Base-by-base conservation (phyloP, 768 basidiomycete species). In the Austroboletus eburneus region DNA sequence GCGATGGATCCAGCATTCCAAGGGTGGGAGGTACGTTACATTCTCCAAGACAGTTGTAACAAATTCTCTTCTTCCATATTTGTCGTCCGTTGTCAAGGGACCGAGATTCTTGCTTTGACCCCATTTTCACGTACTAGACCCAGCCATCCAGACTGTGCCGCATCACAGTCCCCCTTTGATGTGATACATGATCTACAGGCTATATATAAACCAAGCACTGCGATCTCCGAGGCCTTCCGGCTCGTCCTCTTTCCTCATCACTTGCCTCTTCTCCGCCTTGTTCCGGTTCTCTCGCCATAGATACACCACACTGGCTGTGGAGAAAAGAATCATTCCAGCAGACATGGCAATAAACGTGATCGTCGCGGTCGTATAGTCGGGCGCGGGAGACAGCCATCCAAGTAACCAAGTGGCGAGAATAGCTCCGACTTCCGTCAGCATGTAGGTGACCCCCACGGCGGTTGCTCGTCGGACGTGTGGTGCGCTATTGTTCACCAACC, bases 341-440 rank as follows among this genome's bases (percentile, higher is more conserved):
- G 77, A 72, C 67, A 71, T 65, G 43, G 50, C 55, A 4, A 69
- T 56, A 24, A 63, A 61, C 16, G 61, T 64, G 43, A 67, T 51
- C 2, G 77, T 75, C 0, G 77, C 81, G 29, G 69, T 64, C 4
- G 57, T 71, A 52, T 81, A 83, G n/a, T 67, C 48, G 3, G 80
- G 80, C 0, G 72, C 67, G 0, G 73, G 62, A 6, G 77, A 80
- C 3, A 81, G 57, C 2, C 55, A 55, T 10, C 79, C 80, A 20
- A 81, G 59, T 3, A 82, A 70, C 81, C 81, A 83, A 0, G 80
- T 82, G 3, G 75, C 70, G 17, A 83, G 73, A 44, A 83, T 81
- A 2, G 79, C 79, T 2, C 80, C 80, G 0, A 68, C 62, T 55
- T 83, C 81, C 14, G 74, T 76, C 69, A 75, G 69, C 49, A 75